Evolutionary conservation across 495 filamentous ascomycete species (phyloP), one percentile per base, ranked within the genome.

Genomic region (Sordaria brevicollis): DNA sequence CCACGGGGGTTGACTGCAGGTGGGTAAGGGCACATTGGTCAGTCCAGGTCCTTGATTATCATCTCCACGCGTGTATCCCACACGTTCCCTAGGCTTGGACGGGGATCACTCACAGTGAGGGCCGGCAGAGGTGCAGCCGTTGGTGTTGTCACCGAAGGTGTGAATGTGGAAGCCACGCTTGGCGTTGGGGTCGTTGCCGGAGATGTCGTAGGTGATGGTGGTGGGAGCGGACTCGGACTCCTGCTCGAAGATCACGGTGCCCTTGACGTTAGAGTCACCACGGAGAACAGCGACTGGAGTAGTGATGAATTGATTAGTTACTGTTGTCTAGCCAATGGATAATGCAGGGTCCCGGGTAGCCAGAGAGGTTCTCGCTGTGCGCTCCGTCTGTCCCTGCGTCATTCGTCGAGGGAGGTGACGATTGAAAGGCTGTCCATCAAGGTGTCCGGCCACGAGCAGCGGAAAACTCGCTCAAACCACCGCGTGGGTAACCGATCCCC

Each of bases 111-210:
- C 88, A 95, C 93, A 98, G 83, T 99, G 95, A 75, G 95, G 93
- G 54, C 95, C 95, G 67, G 95, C 95, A 70, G 91, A 94, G 69
- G 95, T 98, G 90, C 95, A 99, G 81, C 96, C 95, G 83, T 98
- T 99, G 86, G 96, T 97, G 87, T 97, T 98, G 88, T 97, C 95
- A 81, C 96, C 95, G 78, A 97, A 99, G 83, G 95, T 91, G 86
- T 98, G 95, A 78, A 98, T 90, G 86, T 98, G 96, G 86, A 97
- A 90, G 82, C 91, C 95, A 84, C 96, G 93, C 89, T 94, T 88
- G 76, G 95, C 94, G 76, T 96, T 97, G 83, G 94, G 78, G 78
- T 97, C 94, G 83, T 96, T 83, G 86, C 94, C 93, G 73, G 87
- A 87, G 83, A 98, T 94, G 83, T 98, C 88, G 88, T 91, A 98